Percentiles rank a stretch among this genome's conserved stretches.
These are phyloP conservation scores for Silene coronaria DNA, from an alignment of 179 eudicot species.

Conservation along the genomic window DNA sequence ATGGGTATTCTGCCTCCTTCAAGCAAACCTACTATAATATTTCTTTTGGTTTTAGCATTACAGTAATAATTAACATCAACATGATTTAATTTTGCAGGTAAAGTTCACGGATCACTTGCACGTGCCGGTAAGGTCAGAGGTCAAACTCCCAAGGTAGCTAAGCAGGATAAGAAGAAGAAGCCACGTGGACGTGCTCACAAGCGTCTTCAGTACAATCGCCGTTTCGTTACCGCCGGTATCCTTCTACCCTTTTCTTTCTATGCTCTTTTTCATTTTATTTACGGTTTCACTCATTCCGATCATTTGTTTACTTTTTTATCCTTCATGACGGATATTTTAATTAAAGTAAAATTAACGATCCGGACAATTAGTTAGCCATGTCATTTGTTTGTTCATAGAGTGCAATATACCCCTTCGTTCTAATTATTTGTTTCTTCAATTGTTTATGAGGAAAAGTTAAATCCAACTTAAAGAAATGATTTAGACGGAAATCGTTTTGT, in stretches of 20 bases:
- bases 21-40: neutral
- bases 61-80: neutral
- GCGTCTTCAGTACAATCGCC: conserved; percentile 9
- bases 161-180: conserved; percentile 89
- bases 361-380: no score
- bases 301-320: no score
- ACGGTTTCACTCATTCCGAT: neutral
- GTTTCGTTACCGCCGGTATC: conserved; percentile 39
- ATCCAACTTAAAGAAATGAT: no score
- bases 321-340: no score
- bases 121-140: conserved; percentile 93
- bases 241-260: neutral
- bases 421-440: no score
- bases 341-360: no score
- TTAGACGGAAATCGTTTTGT: no score
- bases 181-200: conserved; percentile 53
- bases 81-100: conserved; percentile 30
- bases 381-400: no score
- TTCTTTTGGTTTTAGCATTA: neutral
- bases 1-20: no score
- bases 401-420: no score
- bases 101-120: conserved; percentile 83
- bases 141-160: conserved; percentile 22
- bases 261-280: neutral
- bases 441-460: no score